phyloP scores from a whole-genome alignment of 2,329 filamentous ascomycete species.

The Teratosphaeriaceae sp. region DNA sequence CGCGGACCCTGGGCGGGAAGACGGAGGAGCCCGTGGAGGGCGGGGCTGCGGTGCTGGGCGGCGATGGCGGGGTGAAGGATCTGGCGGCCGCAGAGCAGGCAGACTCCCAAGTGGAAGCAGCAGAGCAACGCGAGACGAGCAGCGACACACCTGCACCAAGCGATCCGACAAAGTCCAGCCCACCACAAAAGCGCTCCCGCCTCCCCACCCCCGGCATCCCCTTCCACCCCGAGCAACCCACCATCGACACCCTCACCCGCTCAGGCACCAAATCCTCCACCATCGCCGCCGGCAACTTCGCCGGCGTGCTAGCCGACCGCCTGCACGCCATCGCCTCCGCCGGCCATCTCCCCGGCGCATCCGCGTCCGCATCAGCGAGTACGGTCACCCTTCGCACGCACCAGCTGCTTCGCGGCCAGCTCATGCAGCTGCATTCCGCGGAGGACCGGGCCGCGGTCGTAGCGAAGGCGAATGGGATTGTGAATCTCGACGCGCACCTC shows the following conservation, averaged over 20 bases:
- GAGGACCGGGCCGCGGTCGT: conserved; percentile 15
- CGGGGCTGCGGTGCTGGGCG: conserved; percentile 8
- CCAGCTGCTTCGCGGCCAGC: conserved; percentile 15
- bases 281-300: conserved; percentile 19
- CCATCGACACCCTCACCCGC: conserved; percentile 11
- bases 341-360: conserved; percentile 6
- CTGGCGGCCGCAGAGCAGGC: not conserved
- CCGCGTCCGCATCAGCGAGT: no score
- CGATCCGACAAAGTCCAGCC: no score
- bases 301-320: conserved; percentile 22
- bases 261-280: conserved; percentile 18
- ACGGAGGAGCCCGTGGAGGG: conserved; percentile 10
- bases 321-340: conserved; percentile 14
- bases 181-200: not conserved
- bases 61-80: not conserved
- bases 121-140: no score
- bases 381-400: no score
- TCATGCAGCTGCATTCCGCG: conserved; percentile 13
- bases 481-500: not conserved
- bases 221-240: not conserved
- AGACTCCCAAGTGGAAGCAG: no score
- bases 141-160: no score
- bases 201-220: not conserved
- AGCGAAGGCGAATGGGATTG: conserved; percentile 5
- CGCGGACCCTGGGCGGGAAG: conserved; percentile 6